A percentile compares a stretch with the other conserved stretches of the same genome.
Evolutionary conservation across 805 yeast genomes (phyloP).

Genomic region (Alloascoidea hylecoeti): DNA sequence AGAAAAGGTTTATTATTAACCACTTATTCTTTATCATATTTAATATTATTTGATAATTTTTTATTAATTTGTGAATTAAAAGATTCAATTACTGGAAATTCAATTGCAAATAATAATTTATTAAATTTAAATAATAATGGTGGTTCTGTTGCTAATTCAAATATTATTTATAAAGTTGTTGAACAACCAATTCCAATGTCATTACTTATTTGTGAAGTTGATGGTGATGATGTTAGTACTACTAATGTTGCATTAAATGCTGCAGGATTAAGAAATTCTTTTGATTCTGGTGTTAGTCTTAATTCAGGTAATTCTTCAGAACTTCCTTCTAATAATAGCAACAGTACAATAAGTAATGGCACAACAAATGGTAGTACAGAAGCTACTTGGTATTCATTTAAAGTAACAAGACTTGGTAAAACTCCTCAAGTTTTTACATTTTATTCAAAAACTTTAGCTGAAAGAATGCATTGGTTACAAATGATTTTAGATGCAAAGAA

Average conservation of each 20-base stretch:
- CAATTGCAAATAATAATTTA: too few relatives aligned
- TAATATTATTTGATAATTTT: background rate
- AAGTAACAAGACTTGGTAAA: constrained; percentile 19
- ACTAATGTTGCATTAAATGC: too few relatives aligned
- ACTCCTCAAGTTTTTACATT: constrained; percentile 15
- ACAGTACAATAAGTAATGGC: too few relatives aligned
- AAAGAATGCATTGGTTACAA: constrained; percentile 44
- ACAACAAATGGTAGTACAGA: too few relatives aligned
- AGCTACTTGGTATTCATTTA: too few relatives aligned
- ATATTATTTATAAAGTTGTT: constrained; percentile 8
- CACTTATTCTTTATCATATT: background rate
- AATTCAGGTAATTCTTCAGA: too few relatives aligned
- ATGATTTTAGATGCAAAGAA: constrained; percentile 32
- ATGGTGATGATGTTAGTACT: constrained; percentile 21
- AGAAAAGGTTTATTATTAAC: constrained; percentile 33
- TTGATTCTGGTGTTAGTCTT: too few relatives aligned
- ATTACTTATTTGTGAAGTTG: constrained; percentile 43
- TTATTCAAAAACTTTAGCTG: constrained; percentile 25
- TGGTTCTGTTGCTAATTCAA: constrained; percentile 23
- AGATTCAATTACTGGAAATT: constrained; percentile 48
- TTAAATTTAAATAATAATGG: too few relatives aligned
- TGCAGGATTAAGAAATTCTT: too few relatives aligned
- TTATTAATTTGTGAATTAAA: background rate
- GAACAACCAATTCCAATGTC: constrained; percentile 22
- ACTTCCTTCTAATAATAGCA: too few relatives aligned